Evolutionary conservation across 352 stramenopile genomes (phyloP).

Genomic region (Phytophthora syringae): DNA sequence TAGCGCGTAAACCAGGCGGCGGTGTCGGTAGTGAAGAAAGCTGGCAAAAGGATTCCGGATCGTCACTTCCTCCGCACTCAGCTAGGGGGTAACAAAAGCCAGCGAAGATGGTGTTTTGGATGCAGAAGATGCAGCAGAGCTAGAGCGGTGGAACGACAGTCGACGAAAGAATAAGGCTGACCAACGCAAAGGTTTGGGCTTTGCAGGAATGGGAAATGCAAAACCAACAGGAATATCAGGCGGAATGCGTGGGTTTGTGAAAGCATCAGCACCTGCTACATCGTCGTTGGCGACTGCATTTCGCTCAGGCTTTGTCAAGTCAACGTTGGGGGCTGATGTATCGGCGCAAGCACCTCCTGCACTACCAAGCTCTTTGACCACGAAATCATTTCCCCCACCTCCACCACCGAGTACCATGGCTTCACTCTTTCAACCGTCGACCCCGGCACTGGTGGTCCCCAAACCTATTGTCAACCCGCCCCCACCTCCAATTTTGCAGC

Average conservation of each 20-base stretch:
- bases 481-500: conserved; percentile 1
- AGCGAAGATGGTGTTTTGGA: conserved; percentile 24
- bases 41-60: neutral
- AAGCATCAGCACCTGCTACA: conserved; percentile 21
- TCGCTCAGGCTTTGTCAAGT: conserved; percentile 48
- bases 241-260: conserved; percentile 38
- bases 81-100: neutral
- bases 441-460: neutral
- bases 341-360: conserved; percentile 2
- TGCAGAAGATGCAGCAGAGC: conserved; percentile 56
- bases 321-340: conserved; percentile 24
- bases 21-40: neutral
- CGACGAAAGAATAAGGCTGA: conserved; percentile 65
- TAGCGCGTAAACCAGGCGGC: neutral
- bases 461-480: neutral
- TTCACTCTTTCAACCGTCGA: neutral
- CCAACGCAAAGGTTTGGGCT: conserved; percentile 76
- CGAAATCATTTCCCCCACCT: conserved; percentile 1
- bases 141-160: conserved; percentile 66
- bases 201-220: conserved; percentile 30
- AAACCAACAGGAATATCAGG: conserved; percentile 9
- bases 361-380: neutral
- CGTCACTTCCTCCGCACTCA: neutral
- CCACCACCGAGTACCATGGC: neutral
- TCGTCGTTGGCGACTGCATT: conserved; percentile 27